Conservation (phyloP, 768 basidiomycete genomes). For the Termitomyces eurrhizus region DNA sequence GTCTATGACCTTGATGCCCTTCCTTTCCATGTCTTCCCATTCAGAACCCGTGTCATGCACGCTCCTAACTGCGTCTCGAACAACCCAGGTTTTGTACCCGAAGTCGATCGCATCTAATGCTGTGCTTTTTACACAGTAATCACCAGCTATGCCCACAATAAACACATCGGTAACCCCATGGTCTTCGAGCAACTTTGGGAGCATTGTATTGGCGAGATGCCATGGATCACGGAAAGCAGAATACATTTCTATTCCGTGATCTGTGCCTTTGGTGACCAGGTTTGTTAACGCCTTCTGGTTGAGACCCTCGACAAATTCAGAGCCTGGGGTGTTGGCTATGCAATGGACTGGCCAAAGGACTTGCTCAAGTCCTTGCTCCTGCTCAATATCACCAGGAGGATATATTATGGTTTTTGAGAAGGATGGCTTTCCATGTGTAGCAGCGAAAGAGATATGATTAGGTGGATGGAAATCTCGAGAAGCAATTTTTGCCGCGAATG, state of each 20-base stretch:
- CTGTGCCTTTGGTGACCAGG: conserved; percentile 50
- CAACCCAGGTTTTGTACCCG: conserved; percentile 47
- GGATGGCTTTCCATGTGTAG: conserved; percentile 33
- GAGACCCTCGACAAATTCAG: conserved; percentile 57
- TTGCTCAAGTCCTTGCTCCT: conserved; percentile 38
- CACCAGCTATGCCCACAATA: conserved; percentile 68
- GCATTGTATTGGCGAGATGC: conserved; percentile 41
- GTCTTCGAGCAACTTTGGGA: conserved; percentile 38
- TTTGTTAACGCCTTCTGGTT: conserved; percentile 34
- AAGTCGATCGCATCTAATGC: conserved; percentile 50
- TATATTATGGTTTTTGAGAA: conserved; percentile 41
- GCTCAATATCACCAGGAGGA: conserved; percentile 33
- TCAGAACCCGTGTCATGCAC: conserved; percentile 29
- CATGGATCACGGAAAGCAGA: conserved; percentile 72
- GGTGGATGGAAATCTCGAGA: conserved; percentile 58
- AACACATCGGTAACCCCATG: conserved; percentile 54
- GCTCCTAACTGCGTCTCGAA: conserved; percentile 45
- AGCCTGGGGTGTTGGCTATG: conserved; percentile 54
- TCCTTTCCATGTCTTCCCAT: conserved; percentile 33
- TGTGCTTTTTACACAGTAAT: conserved; percentile 69
- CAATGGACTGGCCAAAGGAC: conserved; percentile 84
- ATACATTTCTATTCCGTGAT: conserved; percentile 68
- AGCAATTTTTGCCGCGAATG: conserved; percentile 48
- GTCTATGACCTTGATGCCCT: conserved; percentile 30
- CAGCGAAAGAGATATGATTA: conserved; percentile 68